Evolutionary conservation across 257 asterid genomes (phyloP).

Genomic region (Plantago major): DNA sequence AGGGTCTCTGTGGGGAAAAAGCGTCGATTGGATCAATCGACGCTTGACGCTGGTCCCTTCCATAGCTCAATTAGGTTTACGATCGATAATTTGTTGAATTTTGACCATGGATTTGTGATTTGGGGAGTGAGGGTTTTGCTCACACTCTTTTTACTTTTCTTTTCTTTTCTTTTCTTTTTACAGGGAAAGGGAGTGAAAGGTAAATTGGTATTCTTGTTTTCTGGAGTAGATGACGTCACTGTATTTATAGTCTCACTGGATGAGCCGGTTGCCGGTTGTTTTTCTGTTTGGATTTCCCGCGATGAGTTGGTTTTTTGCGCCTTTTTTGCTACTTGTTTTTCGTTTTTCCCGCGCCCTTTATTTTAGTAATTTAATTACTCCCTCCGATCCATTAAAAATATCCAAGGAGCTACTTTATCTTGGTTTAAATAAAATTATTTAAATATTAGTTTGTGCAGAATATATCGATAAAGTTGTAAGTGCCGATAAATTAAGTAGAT

Average conservation of each 20-base stretch:
- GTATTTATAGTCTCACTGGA: conserved; percentile 19
- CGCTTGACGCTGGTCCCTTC: conserved; percentile 43
- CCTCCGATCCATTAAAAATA: too few species aligned
- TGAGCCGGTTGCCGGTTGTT: conserved; percentile 33
- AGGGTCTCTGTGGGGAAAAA: conserved; percentile 50
- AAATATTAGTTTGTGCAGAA: too few species aligned
- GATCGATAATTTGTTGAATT: conserved; percentile 7
- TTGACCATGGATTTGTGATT: conserved; percentile 9
- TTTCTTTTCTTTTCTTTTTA: neutral
- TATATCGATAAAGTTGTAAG: too few species aligned
- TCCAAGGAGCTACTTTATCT: too few species aligned
- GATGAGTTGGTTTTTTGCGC: conserved; percentile 15
- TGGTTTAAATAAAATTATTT: too few species aligned
- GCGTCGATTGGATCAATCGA: conserved; percentile 64
- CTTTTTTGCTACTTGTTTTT: conserved; percentile 4
- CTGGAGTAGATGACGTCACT: too few species aligned
- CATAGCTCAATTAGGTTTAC: conserved; percentile 33
- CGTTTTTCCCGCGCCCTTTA: conserved; percentile 27
- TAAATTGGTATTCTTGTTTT: neutral
- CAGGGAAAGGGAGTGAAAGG: conserved; percentile 10
- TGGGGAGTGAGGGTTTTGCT: conserved; percentile 23
- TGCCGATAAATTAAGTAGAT: too few species aligned
- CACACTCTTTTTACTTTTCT: neutral
- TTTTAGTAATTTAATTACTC: too few species aligned
- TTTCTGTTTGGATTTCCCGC: conserved; percentile 30